Base-by-base conservation (phyloP, 768 basidiomycete species). In the Exidia glandulosa region DNA sequence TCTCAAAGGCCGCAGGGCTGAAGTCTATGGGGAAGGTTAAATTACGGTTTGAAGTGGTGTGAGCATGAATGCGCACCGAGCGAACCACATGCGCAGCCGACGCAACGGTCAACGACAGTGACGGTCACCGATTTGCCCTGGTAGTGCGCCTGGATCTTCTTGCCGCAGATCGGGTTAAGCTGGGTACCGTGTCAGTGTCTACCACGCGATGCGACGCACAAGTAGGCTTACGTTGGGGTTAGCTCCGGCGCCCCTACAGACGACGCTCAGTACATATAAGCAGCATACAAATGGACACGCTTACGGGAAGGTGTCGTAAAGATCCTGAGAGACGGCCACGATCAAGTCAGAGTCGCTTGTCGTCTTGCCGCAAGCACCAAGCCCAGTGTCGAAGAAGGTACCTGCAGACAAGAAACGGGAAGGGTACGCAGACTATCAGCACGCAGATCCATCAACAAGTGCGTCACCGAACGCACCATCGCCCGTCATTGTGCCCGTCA, bases 131-230 rank as follows among this genome's bases (percentile, higher is more conserved):
- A 45, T 19, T 45, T 45, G 41, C 41, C 41, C 5, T 45, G 9
- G 41, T 45, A 88, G 3, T 25, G 61, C 7, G 73, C 72, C 0
- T 23, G 64, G 59, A 87, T 71, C 58, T 72, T 64, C 65, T 71
- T 76, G 64, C 73, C 73, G 68, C 90, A 92, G 59, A 92, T 69
- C 33, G 90, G 88, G 74, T 93, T 90, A 59, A 63, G 66, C 41
- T 45, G 41, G 41, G 41, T 23, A 45, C 23, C 16, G 41, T 5
- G 41, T 45, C 5, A 45, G 41, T 23, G 23, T n/a, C n/a, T n/a
- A n/a, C n/a, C 41, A 45, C 16, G 16, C 6, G 19, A 19, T 14
- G 0, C 3, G 10, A 2, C 19, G 6, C 7, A 45, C 2, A 45
- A 23, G 16, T 19, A 19, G 1, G 19, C 41, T 13, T 45, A 45